Evolutionary conservation across 1,139 yeast species (phyloP).

Genomic region (Arxiozyma telluris): DNA sequence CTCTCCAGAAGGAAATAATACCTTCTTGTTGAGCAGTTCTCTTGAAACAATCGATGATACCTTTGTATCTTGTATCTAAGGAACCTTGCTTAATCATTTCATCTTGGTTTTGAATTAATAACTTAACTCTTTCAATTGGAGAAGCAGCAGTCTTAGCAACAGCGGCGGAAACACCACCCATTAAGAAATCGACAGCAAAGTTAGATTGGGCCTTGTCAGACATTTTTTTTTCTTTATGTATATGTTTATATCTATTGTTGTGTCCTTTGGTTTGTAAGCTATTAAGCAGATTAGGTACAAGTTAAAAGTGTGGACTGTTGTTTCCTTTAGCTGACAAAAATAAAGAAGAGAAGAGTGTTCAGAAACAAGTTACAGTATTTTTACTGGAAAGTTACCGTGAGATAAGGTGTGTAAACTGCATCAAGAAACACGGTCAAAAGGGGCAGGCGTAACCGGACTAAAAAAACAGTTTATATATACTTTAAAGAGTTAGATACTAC

Average conservation of each 20-base stretch:
- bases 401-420: too few relatives aligned
- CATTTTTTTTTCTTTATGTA: constrained; percentile 4
- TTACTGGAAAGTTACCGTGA: too few relatives aligned
- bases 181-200: constrained; percentile 12
- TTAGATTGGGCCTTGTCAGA: constrained; percentile 10
- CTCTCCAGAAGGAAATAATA: constrained; percentile 14
- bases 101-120: constrained; percentile 14
- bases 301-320: neutral
- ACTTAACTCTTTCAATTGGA: constrained; percentile 15
- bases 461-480: neutral
- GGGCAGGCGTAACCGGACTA: neutral
- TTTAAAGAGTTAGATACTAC: neutral
- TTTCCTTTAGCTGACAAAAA: too few relatives aligned
- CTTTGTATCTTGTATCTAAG: constrained; percentile 11
- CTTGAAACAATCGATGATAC: constrained; percentile 13
- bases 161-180: constrained; percentile 18
- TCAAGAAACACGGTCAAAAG: neutral
- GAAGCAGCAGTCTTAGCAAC: constrained; percentile 16
- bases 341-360: too few relatives aligned
- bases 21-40: constrained; percentile 15
- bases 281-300: neutral
- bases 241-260: neutral
- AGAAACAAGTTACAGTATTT: too few relatives aligned
- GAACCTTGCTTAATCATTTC: constrained; percentile 15
- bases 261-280: neutral